Evolutionary conservation across 2,329 filamentous ascomycete genomes (phyloP).

Genomic region (Myriosclerotinia curreyana): DNA sequence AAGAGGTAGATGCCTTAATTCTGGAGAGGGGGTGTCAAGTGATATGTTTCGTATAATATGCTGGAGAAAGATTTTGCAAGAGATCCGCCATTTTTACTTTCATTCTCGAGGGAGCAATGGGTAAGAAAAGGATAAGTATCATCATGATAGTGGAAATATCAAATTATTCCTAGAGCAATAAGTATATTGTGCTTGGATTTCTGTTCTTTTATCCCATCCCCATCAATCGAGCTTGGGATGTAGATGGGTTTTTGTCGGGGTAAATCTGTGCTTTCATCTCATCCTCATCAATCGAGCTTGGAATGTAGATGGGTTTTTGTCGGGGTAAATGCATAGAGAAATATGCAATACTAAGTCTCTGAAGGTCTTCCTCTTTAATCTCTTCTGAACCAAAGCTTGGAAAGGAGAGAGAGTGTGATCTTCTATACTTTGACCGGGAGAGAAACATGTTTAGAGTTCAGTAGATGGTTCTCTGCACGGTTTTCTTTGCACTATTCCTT

Average conservation of each 20-base stretch:
- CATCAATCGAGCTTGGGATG: neutral
- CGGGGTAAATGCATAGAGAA: neutral
- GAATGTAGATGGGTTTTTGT: neutral
- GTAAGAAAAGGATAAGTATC: neutral
- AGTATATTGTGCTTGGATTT: neutral
- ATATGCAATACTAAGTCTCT: neutral
- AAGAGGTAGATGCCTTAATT: neutral
- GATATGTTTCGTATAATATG: too few species aligned
- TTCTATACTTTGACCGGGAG: neutral
- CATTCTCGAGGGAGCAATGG: neutral
- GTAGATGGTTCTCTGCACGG: neutral
- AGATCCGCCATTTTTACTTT: too few species aligned
- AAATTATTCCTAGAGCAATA: neutral
- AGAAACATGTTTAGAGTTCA: neutral
- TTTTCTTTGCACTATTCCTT: rapidly evolving
- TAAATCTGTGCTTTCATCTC: too few species aligned
- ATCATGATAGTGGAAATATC: neutral
- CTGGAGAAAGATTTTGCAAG: too few species aligned
- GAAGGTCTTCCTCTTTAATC: neutral
- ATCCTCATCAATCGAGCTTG: neutral
- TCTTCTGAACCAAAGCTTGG: neutral
- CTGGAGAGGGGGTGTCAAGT: neutral
- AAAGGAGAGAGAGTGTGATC: too few species aligned
- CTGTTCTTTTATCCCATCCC: neutral
- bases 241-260: neutral